Percentiles rank a stretch among this genome's conserved stretches.
Conservation (phyloP, 306 rosid species). For the Malus sieversii region DNA sequence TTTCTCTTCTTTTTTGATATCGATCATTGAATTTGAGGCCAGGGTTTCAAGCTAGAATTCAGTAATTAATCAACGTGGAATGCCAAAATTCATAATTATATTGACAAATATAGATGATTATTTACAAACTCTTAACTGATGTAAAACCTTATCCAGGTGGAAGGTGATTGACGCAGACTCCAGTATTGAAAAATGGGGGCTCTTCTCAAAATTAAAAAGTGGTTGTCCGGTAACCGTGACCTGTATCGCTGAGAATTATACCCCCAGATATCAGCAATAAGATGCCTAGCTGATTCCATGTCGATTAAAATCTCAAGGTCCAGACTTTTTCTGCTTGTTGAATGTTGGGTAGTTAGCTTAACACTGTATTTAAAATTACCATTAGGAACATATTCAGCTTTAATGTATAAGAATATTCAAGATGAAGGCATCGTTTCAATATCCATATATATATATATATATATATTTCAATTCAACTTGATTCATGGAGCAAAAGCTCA, state of each 20-base stretch:
- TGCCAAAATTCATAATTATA: neutral
- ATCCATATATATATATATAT: neutral
- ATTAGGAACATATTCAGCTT: neutral
- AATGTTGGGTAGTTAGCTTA: neutral
- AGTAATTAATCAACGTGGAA: neutral
- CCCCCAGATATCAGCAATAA: neutral
- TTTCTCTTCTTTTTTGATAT: neutral
- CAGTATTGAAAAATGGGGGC: constrained; percentile 65
- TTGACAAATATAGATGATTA: neutral
- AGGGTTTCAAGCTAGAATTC: neutral
- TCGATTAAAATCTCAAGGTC: neutral
- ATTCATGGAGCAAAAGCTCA: neutral
- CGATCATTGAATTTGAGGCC: neutral
- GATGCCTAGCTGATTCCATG: too few relatives aligned
- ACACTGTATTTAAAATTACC: neutral
- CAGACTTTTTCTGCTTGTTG: neutral
- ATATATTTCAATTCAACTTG: neutral
- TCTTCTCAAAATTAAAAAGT: constrained; percentile 58
- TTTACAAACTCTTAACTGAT: neutral
- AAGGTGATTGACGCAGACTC: constrained; percentile 57
- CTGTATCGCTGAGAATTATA: neutral
- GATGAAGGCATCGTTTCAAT: neutral
- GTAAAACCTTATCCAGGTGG: constrained; percentile 41
- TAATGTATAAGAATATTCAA: neutral
- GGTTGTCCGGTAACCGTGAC: constrained; percentile 63